Evolutionary conservation across 1,284 basidiomycete genomes (phyloP).

Genomic region (Mycena sp.): DNA sequence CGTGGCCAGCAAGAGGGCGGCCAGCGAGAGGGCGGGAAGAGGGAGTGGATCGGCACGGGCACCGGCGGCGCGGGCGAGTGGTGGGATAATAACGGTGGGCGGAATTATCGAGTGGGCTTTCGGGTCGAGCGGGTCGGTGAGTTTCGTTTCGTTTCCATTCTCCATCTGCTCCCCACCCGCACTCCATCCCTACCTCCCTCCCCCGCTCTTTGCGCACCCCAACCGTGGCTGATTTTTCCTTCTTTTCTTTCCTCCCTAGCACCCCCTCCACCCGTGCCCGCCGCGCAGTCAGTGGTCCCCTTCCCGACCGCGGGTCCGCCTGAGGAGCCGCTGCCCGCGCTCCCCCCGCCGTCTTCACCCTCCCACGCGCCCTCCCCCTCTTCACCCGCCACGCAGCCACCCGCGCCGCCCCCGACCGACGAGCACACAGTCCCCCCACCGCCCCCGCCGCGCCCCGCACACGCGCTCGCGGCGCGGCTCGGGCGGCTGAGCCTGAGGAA

Average conservation of each 20-base stretch:
- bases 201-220: no score
- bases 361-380: neutral
- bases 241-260: neutral
- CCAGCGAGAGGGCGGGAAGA: no score
- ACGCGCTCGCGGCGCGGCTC: conserved; percentile 28
- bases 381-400: neutral
- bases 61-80: conserved; percentile 58
- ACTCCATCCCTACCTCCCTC: no score
- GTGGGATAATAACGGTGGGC: conserved; percentile 92
- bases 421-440: conserved; percentile 7
- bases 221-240: neutral
- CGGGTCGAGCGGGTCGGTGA: conserved; percentile 28
- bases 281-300: conserved; percentile 3
- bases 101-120: conserved; percentile 83
- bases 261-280: neutral
- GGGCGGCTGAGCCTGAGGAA: conserved; percentile 26
- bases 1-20: no score
- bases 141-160: neutral
- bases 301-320: conserved; percentile 11
- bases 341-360: no score
- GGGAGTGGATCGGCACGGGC: conserved; percentile 54
- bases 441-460: conserved; percentile 27
- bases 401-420: neutral
- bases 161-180: no score
- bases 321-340: no score